Evolutionary conservation across 805 yeast species (phyloP), one percentile per base, ranked within the genome.

Genomic region (Teunomyces stri): DNA sequence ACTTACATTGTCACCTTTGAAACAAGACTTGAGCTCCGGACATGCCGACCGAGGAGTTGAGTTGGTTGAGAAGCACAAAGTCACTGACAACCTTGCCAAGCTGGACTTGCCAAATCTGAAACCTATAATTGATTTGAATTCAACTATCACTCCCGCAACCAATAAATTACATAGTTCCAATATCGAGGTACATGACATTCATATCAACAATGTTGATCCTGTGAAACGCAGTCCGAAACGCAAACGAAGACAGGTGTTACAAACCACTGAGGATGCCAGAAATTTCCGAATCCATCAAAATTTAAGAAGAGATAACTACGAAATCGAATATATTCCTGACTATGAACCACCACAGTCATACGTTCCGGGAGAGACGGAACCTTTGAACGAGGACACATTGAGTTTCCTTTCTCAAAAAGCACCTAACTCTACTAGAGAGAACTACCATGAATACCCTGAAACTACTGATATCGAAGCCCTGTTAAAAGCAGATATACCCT

Each of bases 241-340:
- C 6, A 37, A 21, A 37, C 7, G 12, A 13, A 37, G 18, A 37
- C 16, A 37, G 4, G 40, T 20, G 7, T 22, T 20, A 15, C 40
- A 21, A 22, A 5, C 29, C 25, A n/a, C 43, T 5, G 31, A 27
- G 12, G 43, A 40, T 15, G 15, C 34, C 10, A 27, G 43, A 20
- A 27, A 28, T 15, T 40, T 40, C 27, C 22, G 34, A 10, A 29
- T 40, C 16, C 43, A 29, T 11, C 43, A 40, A 18, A 31, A 40
- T 27, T 40, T 40, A 13, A 29, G 34, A 40, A 29, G 34, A 16
- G 27, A 27, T 10, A 39, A 39, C 43, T 65, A 65, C 36, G 79
- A 75, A 44, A 66, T 81, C n/a, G 87, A 82, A 51, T 58, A 61
- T 35, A 74, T 73, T 18, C 78, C 85, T 5, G 59, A 61, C 18